phyloP scores from a whole-genome alignment of 1,284 basidiomycete species.

The Microbotryum lychnidis-dioicae region DNA sequence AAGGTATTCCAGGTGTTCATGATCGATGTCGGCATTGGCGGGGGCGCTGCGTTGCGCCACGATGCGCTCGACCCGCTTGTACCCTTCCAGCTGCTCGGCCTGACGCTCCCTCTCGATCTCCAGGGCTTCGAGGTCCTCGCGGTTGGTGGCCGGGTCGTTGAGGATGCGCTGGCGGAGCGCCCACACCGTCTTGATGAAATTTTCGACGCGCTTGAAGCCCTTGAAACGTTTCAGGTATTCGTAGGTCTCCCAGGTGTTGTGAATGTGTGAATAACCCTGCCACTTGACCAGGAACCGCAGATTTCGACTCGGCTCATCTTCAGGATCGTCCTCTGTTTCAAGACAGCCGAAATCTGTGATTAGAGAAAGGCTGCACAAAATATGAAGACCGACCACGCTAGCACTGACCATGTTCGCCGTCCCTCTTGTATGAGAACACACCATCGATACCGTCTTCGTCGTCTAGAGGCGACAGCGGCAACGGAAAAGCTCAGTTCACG shows the following conservation, averaged over 20 bases:
- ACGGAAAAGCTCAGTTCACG: not conserved
- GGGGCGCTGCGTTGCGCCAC: constrained; percentile 68
- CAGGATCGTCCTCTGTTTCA: constrained; percentile 35
- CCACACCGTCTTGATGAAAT: constrained; percentile 78
- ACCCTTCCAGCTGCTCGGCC: constrained; percentile 81
- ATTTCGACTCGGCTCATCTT: constrained; percentile 41
- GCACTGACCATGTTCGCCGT: constrained; percentile 33
- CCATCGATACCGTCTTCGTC: constrained; percentile 42
- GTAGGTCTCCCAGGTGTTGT: constrained; percentile 92
- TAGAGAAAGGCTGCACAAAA: not conserved
- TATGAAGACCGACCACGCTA: too few relatives aligned
- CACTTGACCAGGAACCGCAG: constrained; percentile 45
- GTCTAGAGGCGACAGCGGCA: not conserved
- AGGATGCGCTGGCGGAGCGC: constrained; percentile 64
- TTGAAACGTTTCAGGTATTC: constrained; percentile 79
- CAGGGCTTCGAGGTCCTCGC: constrained; percentile 77
- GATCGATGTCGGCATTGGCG: constrained; percentile 50
- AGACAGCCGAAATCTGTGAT: not conserved
- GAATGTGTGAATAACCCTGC: constrained; percentile 45
- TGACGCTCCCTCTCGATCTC: constrained; percentile 78
- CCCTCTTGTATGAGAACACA: constrained; percentile 43
- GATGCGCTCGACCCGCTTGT: constrained; percentile 86
- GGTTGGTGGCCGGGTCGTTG: constrained; percentile 58
- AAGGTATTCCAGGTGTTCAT: constrained; percentile 66
- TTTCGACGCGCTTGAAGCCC: constrained; percentile 94